These are phyloP conservation scores for Achaetomiella virescens DNA, from an alignment of 495 filamentous ascomycete genomes.

Conservation along the genomic window DNA sequence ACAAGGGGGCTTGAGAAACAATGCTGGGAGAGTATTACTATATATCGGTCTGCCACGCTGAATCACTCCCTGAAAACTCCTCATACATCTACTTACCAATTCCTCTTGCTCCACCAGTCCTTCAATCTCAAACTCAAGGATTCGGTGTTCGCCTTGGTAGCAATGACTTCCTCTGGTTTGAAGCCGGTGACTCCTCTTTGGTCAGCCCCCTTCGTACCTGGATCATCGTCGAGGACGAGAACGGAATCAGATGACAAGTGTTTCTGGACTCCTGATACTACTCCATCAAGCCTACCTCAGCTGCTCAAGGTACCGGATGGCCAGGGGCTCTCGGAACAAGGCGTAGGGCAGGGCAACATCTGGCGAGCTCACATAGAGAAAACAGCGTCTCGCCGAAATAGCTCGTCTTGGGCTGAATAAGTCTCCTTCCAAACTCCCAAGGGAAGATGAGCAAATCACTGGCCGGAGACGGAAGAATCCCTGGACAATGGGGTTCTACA, in stretches of 20 bases:
- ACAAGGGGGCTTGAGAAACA: too few relatives aligned
- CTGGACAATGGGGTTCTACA: not conserved
- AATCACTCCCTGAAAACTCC: too few relatives aligned
- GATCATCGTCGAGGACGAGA: not conserved
- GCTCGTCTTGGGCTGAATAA: not conserved
- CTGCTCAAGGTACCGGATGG: not conserved
- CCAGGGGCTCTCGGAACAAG: not conserved
- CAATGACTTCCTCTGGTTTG: too few relatives aligned
- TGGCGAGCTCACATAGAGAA: not conserved
- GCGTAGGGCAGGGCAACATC: not conserved
- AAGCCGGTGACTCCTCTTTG: not conserved
- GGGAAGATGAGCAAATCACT: not conserved
- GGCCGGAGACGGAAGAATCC: too few relatives aligned
- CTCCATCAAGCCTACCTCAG: not conserved
- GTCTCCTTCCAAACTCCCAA: not conserved
- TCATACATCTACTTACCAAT: too few relatives aligned
- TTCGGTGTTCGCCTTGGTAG: too few relatives aligned
- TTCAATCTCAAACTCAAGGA: too few relatives aligned
- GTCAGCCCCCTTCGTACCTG: not conserved
- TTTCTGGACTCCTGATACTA: not conserved
- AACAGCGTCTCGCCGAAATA: not conserved
- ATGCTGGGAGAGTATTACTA: too few relatives aligned
- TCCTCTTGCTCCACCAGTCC: too few relatives aligned
- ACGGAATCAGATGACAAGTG: not conserved
- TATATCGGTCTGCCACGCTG: too few relatives aligned